Conservation (phyloP, 1,284 basidiomycete species). For the Xanthoconium separans region DNA sequence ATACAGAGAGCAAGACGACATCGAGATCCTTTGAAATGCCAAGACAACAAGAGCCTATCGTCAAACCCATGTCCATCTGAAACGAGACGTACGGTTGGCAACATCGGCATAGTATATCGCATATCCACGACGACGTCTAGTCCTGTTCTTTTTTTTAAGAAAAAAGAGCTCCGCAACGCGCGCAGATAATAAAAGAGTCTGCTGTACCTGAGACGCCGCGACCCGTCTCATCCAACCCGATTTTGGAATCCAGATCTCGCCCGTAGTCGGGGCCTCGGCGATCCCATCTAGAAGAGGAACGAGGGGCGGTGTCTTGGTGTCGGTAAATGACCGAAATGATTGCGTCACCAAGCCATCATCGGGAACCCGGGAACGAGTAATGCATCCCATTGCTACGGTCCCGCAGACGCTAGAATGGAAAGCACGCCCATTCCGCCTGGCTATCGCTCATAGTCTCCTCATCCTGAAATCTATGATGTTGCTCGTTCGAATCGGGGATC, state of each 20-base stretch:
- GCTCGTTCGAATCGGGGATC: conserved; percentile 25
- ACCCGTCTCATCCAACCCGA: background rate
- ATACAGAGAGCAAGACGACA: background rate
- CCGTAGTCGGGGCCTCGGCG: conserved; percentile 12
- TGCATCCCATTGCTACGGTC: conserved; percentile 22
- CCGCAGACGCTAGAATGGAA: conserved; percentile 31
- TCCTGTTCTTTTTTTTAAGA: too few species aligned
- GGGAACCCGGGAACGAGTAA: conserved; percentile 13
- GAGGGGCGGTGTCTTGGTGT: conserved; percentile 11
- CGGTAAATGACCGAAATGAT: conserved; percentile 21
- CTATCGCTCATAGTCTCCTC: conserved; percentile 20
- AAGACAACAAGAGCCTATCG: conserved; percentile 2
- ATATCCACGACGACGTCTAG: background rate
- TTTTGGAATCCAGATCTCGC: conserved; percentile 17
- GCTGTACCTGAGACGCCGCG: conserved; percentile 3
- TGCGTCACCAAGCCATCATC: conserved; percentile 23
- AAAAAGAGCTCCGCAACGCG: background rate
- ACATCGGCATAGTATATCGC: background rate
- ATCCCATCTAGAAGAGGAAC: conserved; percentile 17
- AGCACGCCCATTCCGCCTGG: conserved; percentile 33
- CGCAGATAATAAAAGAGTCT: background rate
- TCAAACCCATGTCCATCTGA: conserved; percentile 13
- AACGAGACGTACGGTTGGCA: conserved; percentile 14
- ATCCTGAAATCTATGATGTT: conserved; percentile 17
- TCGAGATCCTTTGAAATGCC: background rate